Evolutionary conservation across 768 basidiomycete species (phyloP), one percentile per base, ranked within the genome.

Genomic region (Suillus placidus): DNA sequence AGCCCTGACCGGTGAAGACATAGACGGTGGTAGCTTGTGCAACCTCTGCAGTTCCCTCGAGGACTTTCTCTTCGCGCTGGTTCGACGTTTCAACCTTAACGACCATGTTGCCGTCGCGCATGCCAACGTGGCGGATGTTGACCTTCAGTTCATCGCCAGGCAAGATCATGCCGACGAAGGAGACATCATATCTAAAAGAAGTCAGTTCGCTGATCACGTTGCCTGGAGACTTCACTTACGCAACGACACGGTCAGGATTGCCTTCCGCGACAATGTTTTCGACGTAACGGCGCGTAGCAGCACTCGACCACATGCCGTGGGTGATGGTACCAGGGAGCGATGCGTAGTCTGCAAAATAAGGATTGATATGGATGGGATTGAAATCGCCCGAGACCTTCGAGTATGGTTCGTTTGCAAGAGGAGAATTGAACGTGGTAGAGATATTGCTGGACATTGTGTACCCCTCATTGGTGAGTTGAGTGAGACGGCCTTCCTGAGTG

Each of bases 321-420:
- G 97, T 98, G 73, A 99, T 99, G 12, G 97, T 99, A 16, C 93
- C 91, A 32, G 97, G 96, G 16, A 99, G 88, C 6, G 89, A 87
- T 2, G 97, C 96, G 67, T 91, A 94, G 75, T 95, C 91, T 30
- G 97, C 88, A 82, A 99, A 98, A 84, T 99, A 99, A 0, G 97
- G 97, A 79, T 99, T 98, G 77, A 97, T 83, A 76, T 99, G 97
- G 71, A 99, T 99, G 35, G 97, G 97, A 78, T 99, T 99, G 84
- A 94, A 99, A 79, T 99, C 97, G 54, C 97, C 96, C 0, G 97
- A 99, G 57, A 96, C 86, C 77, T 89, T 88, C 5, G 96, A 98
- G 80, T 99, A 99, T 2, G 95, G 92, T 78, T 97, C 93, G 74
- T 99, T 99, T 56, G 93, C 94, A 54, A 92, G 81, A 32, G 97